Base-by-base conservation (phyloP, 495 filamentous ascomycete species). In the Parachaetomium inaequale region DNA sequence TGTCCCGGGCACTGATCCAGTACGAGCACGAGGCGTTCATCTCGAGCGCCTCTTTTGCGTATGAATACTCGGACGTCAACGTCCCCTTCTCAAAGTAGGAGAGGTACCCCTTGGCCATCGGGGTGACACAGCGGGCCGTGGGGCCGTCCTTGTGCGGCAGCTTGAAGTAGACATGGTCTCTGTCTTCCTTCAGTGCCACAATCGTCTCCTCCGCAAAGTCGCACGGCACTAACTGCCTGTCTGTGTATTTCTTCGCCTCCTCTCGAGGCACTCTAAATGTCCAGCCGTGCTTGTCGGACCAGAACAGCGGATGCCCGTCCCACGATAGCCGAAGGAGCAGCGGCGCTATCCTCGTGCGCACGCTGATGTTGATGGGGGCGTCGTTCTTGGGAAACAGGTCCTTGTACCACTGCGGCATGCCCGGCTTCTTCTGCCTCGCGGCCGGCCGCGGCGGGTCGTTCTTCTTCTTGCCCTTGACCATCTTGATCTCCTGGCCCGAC, bases 1-100 rank as follows among this genome's bases (percentile, higher is more conserved):
- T 83, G 68, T 96, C 91, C 58, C 94, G 82, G 21, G 95, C 92
- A 66, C 89, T 94, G 58, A 98, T 98, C 94, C 94, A 99, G 74
- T 99, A 99, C 1, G 92, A 96, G 69, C 94, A 99, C 0, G 90
- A 93, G 3, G 93, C 91, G 68, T 99, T 99, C 95, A 98, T 97
- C 59, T 98, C 89, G 56, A 98, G 79, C 6, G 94, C 94, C 70
- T 96, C 91, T 67, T 93, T 96, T 0, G 94, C 94, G 67, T 96
- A 91, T 0, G 86, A 74, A 71, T 86, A 96, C 67, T 96, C 90
- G 19, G 92, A 96, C 6, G 88, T 87, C 7, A 99, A 77, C 19
- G 81, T 90, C 2, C 91, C 93, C 28, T 88, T 89, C 68, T 98
- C 95, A 68, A 98, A 98, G 70, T 96, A 96, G 51, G 84, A 73